Base-by-base conservation (phyloP, 2,329 filamentous ascomycete genomes). In the Leptoxyphium fumago region DNA sequence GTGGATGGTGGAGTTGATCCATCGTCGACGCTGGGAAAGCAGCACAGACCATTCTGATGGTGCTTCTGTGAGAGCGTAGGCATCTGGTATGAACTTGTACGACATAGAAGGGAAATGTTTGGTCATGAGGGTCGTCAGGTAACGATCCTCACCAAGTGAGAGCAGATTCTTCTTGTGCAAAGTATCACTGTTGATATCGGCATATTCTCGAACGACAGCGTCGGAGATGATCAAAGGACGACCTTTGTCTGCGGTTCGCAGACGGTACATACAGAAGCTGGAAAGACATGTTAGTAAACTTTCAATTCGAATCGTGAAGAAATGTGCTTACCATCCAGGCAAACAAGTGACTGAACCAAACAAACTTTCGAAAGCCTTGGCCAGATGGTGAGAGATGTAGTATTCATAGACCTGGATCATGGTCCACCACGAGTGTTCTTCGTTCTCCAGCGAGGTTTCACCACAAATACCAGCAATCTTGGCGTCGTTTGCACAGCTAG, bases 401-500 rank as follows among this genome's bases (percentile, higher is more conserved):
- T 98, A 98, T 64, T 98, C 91, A 68, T 98, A 98, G 51, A 98
- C 91, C 64, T 98, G 91, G 58, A 98, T 98, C 91, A 98, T 98
- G 10, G 91, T 98, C 85, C 86, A 94, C 87, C 88, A 96, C 56
- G 81, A 88, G 52, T 81, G 76, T 56, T 95, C 86, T 62, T 95
- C 89, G 57, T 98, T 98, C 61, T 95, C 84, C 57, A 98, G 72
- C 63, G 82, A 91, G 1, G 91, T 98, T 64, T 98, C 91, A 60
- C 91, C 91, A 62, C 91, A 98, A 49, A 96, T 95, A 66, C 89
- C 91, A 18, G 85, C 87, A 67, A 98, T 94, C 69, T 93, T 94
- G 29, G 86, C 81, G 61, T 98, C 86, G 57, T 95, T 88, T 52
- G 85, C 81, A 65, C 88, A 98, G 42, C 84, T 84, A 45, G 91